A percentile compares a stretch with the other conserved stretches of the same genome.
Evolutionary conservation across 2,329 filamentous ascomycete species (phyloP).

Genomic region (Xylariaceae sp.): DNA sequence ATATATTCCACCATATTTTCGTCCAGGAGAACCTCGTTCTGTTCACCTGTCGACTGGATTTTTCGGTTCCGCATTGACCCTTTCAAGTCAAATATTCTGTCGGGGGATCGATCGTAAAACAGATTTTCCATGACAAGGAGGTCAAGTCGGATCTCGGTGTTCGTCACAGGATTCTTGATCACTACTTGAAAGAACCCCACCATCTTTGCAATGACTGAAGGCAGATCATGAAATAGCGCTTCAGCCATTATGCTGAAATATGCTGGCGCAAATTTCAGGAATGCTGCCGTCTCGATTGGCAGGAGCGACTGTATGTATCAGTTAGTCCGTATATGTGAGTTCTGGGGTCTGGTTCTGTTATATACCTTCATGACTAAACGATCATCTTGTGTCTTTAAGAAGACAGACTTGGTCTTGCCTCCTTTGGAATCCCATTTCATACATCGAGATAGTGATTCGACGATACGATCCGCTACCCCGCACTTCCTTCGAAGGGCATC

Average conservation of each 20-base stretch:
- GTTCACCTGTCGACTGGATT: conserved; percentile 90
- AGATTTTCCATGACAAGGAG: conserved; percentile 95
- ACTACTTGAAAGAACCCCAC: conserved; percentile 96
- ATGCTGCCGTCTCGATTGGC: conserved; percentile 86
- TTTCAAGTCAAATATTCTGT: conserved; percentile 91
- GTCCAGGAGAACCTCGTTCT: conserved; percentile 92
- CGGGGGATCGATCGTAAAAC: conserved; percentile 90
- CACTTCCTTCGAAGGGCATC: conserved; percentile 91
- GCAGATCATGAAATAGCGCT: conserved; percentile 89
- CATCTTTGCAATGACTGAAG: conserved; percentile 98
- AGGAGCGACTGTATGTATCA: conserved; percentile 66
- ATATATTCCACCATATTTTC: conserved; percentile 99
- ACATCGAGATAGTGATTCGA: conserved; percentile 91
- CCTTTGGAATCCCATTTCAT: conserved; percentile 98
- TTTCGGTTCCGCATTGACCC: conserved; percentile 98
- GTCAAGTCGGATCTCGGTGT: conserved; percentile 91
- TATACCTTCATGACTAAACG: conserved; percentile 77
- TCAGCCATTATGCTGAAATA: conserved; percentile 98
- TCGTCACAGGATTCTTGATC: conserved; percentile 90
- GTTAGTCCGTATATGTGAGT: neutral
- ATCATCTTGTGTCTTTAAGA: conserved; percentile 93
- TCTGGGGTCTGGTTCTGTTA: too few relatives aligned
- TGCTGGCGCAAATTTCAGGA: conserved; percentile 90
- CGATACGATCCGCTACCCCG: conserved; percentile 86
- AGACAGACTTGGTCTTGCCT: conserved; percentile 95